Percentiles rank a stretch among this genome's conserved stretches.
These are phyloP conservation scores for Tetracentron sinense DNA, from an alignment of 164 flowering plant genomes.

Conservation along the genomic window DNA sequence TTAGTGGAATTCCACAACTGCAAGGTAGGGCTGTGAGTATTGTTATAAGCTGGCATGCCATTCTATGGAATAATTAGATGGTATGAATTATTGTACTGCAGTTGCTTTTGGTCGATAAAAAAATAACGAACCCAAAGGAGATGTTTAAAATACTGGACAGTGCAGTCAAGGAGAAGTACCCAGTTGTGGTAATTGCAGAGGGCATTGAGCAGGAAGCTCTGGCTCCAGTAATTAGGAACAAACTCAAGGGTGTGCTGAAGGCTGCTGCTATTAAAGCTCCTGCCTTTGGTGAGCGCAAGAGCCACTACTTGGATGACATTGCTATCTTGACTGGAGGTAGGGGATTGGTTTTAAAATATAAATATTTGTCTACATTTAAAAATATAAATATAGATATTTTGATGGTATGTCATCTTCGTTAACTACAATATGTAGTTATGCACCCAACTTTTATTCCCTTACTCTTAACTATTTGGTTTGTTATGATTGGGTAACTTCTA, in stretches of 20 bases:
- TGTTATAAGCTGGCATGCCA: slow-evolving; percentile 1
- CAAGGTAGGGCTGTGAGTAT: slow-evolving; percentile 48
- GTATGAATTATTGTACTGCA: slow-evolving; percentile 40
- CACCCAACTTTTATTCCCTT: too few species aligned
- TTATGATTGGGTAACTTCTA: not conserved
- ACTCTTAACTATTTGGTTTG: not conserved
- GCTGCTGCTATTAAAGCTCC: slow-evolving; percentile 92
- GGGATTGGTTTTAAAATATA: not conserved
- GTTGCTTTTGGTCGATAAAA: slow-evolving; percentile 90
- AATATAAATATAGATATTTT: too few species aligned
- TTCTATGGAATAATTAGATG: slow-evolving; percentile 20
- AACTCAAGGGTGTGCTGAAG: slow-evolving; percentile 65
- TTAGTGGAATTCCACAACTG: slow-evolving; percentile 61
- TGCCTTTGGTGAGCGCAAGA: slow-evolving; percentile 83
- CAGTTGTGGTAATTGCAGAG: slow-evolving; percentile 73
- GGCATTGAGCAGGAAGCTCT: slow-evolving; percentile 79
- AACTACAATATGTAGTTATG: too few species aligned
- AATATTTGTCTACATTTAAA: too few species aligned
- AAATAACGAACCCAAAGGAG: slow-evolving; percentile 62
- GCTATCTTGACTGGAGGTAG: slow-evolving; percentile 89
- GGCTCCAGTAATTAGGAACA: slow-evolving; percentile 80
- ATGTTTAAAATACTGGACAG: slow-evolving; percentile 65
- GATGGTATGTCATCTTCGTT: too few species aligned
- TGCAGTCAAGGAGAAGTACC: slow-evolving; percentile 75
- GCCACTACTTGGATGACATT: slow-evolving; percentile 86